Evolutionary conservation across 257 asterid genomes (phyloP), one percentile per base, ranked within the genome.

Genomic region (Lantana camara): DNA sequence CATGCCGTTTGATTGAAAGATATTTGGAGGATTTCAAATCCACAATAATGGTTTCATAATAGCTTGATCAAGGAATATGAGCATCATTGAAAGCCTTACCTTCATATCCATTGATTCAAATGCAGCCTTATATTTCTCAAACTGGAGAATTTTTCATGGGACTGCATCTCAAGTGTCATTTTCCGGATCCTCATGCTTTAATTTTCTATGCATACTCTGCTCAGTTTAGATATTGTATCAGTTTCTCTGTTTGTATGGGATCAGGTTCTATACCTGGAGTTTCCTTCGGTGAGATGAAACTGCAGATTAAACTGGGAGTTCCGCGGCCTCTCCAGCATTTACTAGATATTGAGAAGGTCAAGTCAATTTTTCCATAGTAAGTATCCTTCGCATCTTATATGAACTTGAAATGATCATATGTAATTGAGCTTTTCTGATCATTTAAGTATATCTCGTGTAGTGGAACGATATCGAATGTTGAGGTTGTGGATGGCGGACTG

Each of bases 341-440:
- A 19, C 66, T 93, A 85, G 96, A 93, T 69, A 74, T 90, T 49
- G 87, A 84, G 70, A 87, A 85, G 83, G 87, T 93, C 82, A 93
- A 93, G 46, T 78, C 97, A 1, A 91, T 93, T 70, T 93, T 93
- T 72, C 99, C 97, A n/a, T 93, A 93, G 98, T 88, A 79, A 86
- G 98, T 88, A 54, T 37, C n/a, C 48, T 15, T 15, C 38, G 40
- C 57, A 63, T 53, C 41, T 32, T 42, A 13, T 56, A 14, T 52
- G 48, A 35, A 22, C 32, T n/a, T 52, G 15, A n/a, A 8, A 35
- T 35, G 68, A 22, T 24, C 67, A 47, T 64, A 21, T 38, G 50
- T 63, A 54, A 52, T 32, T 34, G 52, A 41, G 50, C 3, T 45
- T 58, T 40, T 68, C 44, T 54, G 32, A 52, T 54, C 22, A 4